Conservation (phyloP, 2,329 filamentous ascomycete species). For the Graphilbum sp. region DNA sequence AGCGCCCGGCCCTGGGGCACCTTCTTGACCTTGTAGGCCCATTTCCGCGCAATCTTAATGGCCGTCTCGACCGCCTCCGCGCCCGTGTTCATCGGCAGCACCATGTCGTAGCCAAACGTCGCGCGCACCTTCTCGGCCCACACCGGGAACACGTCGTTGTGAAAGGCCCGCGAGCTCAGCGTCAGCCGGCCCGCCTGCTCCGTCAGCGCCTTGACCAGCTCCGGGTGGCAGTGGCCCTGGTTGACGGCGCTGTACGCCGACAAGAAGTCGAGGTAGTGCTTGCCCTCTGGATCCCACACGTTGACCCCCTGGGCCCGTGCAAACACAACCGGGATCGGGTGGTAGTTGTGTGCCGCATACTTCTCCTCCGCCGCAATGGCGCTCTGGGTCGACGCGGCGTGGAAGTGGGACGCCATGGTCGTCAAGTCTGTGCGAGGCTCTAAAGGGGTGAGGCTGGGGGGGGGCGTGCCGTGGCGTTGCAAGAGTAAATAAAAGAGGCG, state of each 20-base stretch:
- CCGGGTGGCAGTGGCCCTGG: slow-evolving; percentile 94
- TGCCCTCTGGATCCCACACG: slow-evolving; percentile 95
- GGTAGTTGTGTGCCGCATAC: slow-evolving; percentile 96
- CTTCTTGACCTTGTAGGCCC: slow-evolving; percentile 92
- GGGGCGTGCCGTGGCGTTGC: too few relatives aligned
- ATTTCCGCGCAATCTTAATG: slow-evolving; percentile 91
- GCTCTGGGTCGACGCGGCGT: slow-evolving; percentile 59
- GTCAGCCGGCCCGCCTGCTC: slow-evolving; percentile 84
- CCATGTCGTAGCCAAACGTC: slow-evolving; percentile 93
- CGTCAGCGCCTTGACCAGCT: slow-evolving; percentile 75
- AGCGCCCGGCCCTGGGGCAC: slow-evolving; percentile 72
- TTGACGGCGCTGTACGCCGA: slow-evolving; percentile 97
- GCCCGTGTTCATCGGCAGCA: slow-evolving; percentile 94
- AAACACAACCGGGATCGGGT: slow-evolving; percentile 90
- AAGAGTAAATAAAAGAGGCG: too few relatives aligned
- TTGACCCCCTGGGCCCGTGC: slow-evolving; percentile 67
- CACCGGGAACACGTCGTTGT: slow-evolving; percentile 95
- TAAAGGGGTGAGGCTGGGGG: slow-evolving; percentile 29
- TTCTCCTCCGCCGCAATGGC: slow-evolving; percentile 71
- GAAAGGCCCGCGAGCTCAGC: slow-evolving; percentile 84
- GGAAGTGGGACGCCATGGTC: slow-evolving; percentile 37
- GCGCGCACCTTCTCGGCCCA: slow-evolving; percentile 86
- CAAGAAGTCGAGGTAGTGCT: slow-evolving; percentile 92
- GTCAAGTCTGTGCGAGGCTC: slow-evolving; percentile 40
- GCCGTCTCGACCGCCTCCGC: slow-evolving; percentile 93